Evolutionary conservation across 2,329 filamentous ascomycete species (phyloP).

Genomic region (Thermomyces lanuginosus): DNA sequence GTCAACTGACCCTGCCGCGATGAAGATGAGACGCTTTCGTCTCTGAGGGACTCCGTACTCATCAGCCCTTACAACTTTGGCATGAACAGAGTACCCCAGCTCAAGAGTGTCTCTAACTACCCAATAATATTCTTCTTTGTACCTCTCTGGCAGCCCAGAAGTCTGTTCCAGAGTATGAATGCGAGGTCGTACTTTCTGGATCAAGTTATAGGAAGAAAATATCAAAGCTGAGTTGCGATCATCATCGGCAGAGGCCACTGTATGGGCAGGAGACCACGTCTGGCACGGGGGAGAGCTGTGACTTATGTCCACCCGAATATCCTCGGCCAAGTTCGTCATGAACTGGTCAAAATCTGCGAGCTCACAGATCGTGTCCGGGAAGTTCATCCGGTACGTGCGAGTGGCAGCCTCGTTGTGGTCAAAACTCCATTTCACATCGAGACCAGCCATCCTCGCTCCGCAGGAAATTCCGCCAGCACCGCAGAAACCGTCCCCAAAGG

Average conservation of each 20-base stretch:
- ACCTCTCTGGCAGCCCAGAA: conserved; percentile 44
- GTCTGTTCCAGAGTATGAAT: conserved; percentile 69
- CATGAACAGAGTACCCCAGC: conserved; percentile 52
- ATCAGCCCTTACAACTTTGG: conserved; percentile 41
- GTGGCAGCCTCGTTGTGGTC: conserved; percentile 46
- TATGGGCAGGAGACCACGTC: conserved; percentile 57
- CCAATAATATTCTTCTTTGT: conserved; percentile 40
- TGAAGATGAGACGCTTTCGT: conserved; percentile 34
- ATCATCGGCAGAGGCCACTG: conserved; percentile 39
- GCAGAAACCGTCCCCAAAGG: conserved; percentile 55
- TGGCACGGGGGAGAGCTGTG: conserved; percentile 69
- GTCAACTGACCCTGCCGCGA: conserved; percentile 34
- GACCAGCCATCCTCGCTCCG: conserved; percentile 44
- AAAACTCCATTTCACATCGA: conserved; percentile 45
- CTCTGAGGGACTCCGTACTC: conserved; percentile 36
- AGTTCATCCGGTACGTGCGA: conserved; percentile 44
- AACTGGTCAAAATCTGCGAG: conserved; percentile 33
- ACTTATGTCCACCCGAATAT: conserved; percentile 45
- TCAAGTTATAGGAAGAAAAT: conserved; percentile 34
- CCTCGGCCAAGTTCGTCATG: conserved; percentile 14
- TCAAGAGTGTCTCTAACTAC: conserved; percentile 49
- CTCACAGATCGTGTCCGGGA: conserved; percentile 24
- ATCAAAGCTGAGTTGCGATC: conserved; percentile 48
- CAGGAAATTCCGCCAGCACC: conserved; percentile 56
- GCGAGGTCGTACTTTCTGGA: conserved; percentile 45